Evolutionary conservation across 495 filamentous ascomycete genomes (phyloP).

Genomic region (Achaetomiella virescens): DNA sequence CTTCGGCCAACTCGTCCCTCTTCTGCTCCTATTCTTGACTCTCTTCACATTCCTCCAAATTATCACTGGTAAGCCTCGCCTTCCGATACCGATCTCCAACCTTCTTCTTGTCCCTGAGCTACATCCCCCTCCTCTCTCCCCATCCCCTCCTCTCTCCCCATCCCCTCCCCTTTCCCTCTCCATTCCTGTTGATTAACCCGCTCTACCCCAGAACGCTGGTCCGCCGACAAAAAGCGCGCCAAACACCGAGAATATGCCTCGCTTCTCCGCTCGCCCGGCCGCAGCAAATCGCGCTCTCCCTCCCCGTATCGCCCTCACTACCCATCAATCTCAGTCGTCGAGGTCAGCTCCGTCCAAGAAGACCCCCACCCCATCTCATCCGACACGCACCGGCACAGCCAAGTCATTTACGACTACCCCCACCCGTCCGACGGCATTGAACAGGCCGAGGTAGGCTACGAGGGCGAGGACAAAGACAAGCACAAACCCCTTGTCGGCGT

Average conservation of each 20-base stretch:
- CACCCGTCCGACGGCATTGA: too few relatives aligned
- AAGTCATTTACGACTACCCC: too few relatives aligned
- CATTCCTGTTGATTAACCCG: neutral
- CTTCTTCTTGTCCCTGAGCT: neutral
- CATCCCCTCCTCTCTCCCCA: neutral
- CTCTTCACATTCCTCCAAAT: constrained; percentile 33
- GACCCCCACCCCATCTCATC: too few relatives aligned
- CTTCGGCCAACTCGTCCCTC: constrained; percentile 38
- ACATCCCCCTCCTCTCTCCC: neutral
- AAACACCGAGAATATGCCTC: neutral
- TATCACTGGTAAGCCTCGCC: constrained; percentile 24
- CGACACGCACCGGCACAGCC: too few relatives aligned
- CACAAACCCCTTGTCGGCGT: too few relatives aligned
- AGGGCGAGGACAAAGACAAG: too few relatives aligned
- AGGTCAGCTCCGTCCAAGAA: too few relatives aligned
- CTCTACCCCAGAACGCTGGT: neutral
- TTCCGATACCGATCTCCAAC: neutral
- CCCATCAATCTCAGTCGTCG: too few relatives aligned
- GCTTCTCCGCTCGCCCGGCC: too few relatives aligned
- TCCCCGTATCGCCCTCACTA: too few relatives aligned
- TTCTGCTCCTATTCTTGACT: constrained; percentile 30
- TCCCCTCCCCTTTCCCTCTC: neutral
- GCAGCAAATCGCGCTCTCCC: too few relatives aligned
- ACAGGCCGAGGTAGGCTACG: too few relatives aligned
- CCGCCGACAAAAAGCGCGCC: neutral